Conservation (phyloP, 495 filamentous ascomycete genomes). For the Aspergillus conjunctus region DNA sequence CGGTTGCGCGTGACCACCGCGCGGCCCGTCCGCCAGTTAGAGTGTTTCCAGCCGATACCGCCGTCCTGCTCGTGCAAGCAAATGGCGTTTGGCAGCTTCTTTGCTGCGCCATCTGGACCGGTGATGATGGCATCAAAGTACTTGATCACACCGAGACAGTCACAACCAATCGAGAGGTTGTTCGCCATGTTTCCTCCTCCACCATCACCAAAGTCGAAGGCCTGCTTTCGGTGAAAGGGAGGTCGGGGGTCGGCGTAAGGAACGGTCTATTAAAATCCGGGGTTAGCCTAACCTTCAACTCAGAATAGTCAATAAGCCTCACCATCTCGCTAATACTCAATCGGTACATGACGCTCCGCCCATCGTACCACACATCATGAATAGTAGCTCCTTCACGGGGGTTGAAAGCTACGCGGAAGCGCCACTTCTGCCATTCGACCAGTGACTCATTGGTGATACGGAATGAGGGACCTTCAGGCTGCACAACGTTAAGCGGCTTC, state of each 20-base stretch:
- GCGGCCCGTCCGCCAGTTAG: slow-evolving; percentile 68
- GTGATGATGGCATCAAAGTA: slow-evolving; percentile 65
- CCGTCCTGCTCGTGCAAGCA: slow-evolving; percentile 73
- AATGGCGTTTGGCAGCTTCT: slow-evolving; percentile 62
- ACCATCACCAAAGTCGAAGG: slow-evolving; percentile 73
- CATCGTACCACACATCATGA: slow-evolving; percentile 72
- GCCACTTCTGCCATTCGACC: slow-evolving; percentile 70
- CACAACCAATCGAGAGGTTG: slow-evolving; percentile 69
- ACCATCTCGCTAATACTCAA: slow-evolving; percentile 74
- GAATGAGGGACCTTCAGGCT: slow-evolving; percentile 82
- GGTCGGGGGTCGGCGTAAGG: slow-evolving; percentile 65
- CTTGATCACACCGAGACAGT: slow-evolving; percentile 69
- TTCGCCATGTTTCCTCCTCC: slow-evolving; percentile 71
- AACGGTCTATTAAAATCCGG: slow-evolving; percentile 51
- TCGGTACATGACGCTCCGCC: slow-evolving; percentile 71
- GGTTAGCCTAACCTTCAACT: not conserved
- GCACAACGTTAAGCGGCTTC: slow-evolving; percentile 76
- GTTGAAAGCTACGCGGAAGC: slow-evolving; percentile 68
- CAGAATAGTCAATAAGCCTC: not conserved
- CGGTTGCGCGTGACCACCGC: slow-evolving; percentile 63
- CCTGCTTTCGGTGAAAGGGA: slow-evolving; percentile 70
- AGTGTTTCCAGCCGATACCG: slow-evolving; percentile 72
- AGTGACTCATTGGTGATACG: slow-evolving; percentile 51
- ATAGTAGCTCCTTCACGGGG: slow-evolving; percentile 69
- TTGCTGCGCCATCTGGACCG: slow-evolving; percentile 54